Percentiles rank a stretch among this genome's conserved stretches.
Conservation (phyloP, 1,284 basidiomycete genomes). For the Pisolithus thermaeus region DNA sequence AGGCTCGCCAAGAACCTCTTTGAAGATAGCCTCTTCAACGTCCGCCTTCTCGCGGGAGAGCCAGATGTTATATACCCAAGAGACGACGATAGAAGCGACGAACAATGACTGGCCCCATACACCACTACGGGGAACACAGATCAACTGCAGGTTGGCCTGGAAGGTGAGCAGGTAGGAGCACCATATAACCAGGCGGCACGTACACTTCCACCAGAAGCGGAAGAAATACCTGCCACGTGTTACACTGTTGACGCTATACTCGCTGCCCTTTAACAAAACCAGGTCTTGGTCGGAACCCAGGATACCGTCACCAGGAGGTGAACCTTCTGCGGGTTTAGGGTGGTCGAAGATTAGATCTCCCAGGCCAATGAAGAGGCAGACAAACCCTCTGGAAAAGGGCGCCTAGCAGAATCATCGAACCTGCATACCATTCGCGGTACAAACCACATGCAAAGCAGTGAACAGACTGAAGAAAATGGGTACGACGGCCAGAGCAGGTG, state of each 20-base stretch:
- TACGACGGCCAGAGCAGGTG: neutral
- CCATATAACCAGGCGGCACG: slow-evolving; percentile 1
- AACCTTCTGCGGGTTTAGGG: slow-evolving; percentile 12
- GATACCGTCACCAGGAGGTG: slow-evolving; percentile 8
- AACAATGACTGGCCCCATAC: slow-evolving; percentile 31
- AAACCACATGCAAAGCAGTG: slow-evolving; percentile 17
- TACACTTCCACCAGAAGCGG: neutral
- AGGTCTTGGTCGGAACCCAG: neutral
- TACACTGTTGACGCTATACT: neutral
- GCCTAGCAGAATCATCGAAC: slow-evolving; percentile 26
- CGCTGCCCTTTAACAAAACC: slow-evolving; percentile 3
- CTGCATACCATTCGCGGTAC: slow-evolving; percentile 21
- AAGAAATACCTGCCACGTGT: slow-evolving; percentile 6
- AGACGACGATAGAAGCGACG: slow-evolving; percentile 20
- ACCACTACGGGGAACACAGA: slow-evolving; percentile 7
- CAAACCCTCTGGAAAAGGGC: slow-evolving; percentile 24
- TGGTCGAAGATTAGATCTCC: slow-evolving; percentile 9
- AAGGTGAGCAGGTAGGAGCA: slow-evolving; percentile 21
- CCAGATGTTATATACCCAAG: slow-evolving; percentile 19
- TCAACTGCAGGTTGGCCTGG: slow-evolving; percentile 22
- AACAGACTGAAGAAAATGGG: slow-evolving; percentile 17
- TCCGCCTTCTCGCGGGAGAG: neutral
- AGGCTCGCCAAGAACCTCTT: neutral
- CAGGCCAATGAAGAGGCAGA: slow-evolving; percentile 18
- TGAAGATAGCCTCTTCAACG: neutral